Evolutionary conservation across 352 stramenopile genomes (phyloP).

Genomic region (Phytophthora colocasiae): DNA sequence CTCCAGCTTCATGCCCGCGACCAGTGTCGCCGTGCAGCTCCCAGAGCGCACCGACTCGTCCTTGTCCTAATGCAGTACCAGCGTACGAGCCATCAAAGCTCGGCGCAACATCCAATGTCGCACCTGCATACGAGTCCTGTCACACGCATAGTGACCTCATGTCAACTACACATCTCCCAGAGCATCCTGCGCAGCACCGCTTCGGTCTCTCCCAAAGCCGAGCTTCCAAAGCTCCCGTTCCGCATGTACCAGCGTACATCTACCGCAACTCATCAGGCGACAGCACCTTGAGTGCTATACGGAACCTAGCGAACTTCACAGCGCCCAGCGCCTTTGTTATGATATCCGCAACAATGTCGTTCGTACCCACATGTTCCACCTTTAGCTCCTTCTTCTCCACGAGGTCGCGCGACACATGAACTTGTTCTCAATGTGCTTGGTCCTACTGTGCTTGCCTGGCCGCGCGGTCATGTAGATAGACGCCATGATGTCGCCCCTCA

Average conservation of each 20-base stretch:
- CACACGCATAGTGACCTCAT: not conserved
- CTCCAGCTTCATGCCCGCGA: not conserved
- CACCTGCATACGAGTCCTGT: not conserved
- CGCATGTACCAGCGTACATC: not conserved
- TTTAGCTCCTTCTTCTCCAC: not conserved
- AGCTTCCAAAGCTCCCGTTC: not conserved
- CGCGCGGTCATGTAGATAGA: conserved; percentile 4
- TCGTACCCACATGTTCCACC: conserved; percentile 4
- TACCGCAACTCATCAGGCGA: not conserved
- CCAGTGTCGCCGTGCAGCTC: not conserved
- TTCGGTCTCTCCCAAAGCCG: not conserved
- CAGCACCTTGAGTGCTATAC: not conserved
- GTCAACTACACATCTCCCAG: not conserved
- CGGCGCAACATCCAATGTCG: not conserved
- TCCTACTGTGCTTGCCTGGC: not conserved
- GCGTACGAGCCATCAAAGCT: not conserved
- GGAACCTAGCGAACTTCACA: conserved; percentile 1
- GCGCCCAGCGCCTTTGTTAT: not conserved
- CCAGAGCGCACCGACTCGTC: not conserved
- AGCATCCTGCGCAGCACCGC: not conserved
- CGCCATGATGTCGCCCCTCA: conserved; percentile 3
- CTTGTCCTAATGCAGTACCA: conserved; percentile 1
- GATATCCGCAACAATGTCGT: conserved; percentile 7
- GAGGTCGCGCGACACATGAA: not conserved
- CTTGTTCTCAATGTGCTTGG: conserved; percentile 7